A percentile compares a stretch with the other conserved stretches of the same genome.
Evolutionary conservation across 106 monocot genomes (phyloP).

Genomic region (Amphibolis antarctica): DNA sequence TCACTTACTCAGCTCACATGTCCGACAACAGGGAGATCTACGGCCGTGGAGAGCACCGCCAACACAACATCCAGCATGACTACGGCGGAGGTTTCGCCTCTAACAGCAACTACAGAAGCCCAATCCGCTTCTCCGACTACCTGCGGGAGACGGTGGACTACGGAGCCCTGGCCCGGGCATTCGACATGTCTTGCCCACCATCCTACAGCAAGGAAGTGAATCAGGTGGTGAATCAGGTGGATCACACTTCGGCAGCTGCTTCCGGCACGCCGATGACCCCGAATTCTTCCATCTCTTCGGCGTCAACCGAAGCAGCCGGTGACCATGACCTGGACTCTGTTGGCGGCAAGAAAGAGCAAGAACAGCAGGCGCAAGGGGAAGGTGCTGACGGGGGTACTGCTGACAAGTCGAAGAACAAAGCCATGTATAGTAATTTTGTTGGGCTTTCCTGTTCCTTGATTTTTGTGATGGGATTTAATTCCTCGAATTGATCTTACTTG

Average conservation of each 20-base stretch:
- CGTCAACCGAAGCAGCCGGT: constrained; percentile 50
- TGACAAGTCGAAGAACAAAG: constrained; percentile 41
- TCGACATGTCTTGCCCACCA: constrained; percentile 6
- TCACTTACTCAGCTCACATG: constrained; percentile 4
- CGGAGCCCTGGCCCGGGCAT: constrained; percentile 14
- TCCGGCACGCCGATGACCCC: constrained; percentile 29
- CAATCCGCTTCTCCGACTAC: constrained; percentile 27
- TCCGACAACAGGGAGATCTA: constrained; percentile 29
- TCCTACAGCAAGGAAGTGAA: background rate
- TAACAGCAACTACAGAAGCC: background rate
- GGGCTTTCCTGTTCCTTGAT: constrained; percentile 1
- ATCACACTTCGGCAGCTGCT: background rate
- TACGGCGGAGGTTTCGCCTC: background rate
- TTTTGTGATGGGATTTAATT: background rate
- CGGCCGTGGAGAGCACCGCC: constrained; percentile 6
- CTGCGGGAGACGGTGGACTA: constrained; percentile 24
- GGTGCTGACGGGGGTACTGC: constrained; percentile 14
- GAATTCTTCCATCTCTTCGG: constrained; percentile 62
- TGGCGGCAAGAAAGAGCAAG: constrained; percentile 32
- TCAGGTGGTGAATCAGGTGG: background rate
- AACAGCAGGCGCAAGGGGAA: constrained; percentile 1
- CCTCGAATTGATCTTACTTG: background rate
- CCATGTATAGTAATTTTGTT: too few species aligned
- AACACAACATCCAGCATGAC: background rate
- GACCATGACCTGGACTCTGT: constrained; percentile 20